Evolutionary conservation across 2,329 filamentous ascomycete species (phyloP).

Genomic region (Aspergillus persii): DNA sequence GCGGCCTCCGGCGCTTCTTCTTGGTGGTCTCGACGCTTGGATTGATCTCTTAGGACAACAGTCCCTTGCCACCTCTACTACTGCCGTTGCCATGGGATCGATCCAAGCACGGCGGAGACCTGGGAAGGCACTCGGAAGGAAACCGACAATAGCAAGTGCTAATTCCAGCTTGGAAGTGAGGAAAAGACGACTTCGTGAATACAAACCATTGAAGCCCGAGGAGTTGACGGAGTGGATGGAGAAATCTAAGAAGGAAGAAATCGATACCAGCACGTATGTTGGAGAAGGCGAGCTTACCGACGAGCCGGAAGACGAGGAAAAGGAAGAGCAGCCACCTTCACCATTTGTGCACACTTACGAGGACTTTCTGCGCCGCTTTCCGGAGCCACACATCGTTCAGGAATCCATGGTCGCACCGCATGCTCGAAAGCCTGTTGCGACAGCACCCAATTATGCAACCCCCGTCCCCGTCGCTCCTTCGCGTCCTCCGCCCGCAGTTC

Average conservation of each 20-base stretch:
- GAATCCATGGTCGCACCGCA: conserved; percentile 55
- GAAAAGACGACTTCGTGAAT: conserved; percentile 57
- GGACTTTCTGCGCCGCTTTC: conserved; percentile 80
- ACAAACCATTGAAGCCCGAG: conserved; percentile 72
- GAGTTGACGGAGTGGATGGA: conserved; percentile 81
- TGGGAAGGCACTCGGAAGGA: conserved; percentile 51
- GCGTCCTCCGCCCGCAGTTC: conserved; percentile 66
- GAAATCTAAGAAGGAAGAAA: conserved; percentile 66
- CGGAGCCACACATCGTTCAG: conserved; percentile 62
- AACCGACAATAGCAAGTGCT: conserved; percentile 51
- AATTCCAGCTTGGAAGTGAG: conserved; percentile 55
- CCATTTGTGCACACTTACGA: conserved; percentile 69
- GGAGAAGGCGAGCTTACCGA: conserved; percentile 39
- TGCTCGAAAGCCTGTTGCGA: conserved; percentile 26
- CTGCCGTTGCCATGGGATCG: conserved; percentile 49
- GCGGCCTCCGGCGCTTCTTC: conserved; percentile 70
- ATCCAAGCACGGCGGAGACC: conserved; percentile 42
- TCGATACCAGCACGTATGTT: conserved; percentile 43
- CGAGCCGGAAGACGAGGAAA: conserved; percentile 44
- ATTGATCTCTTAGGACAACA: conserved; percentile 72
- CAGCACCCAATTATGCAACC: conserved; percentile 34
- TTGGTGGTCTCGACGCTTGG: conserved; percentile 86
- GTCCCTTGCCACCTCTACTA: conserved; percentile 59
- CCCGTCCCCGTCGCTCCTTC: conserved; percentile 59
- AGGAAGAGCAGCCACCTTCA: conserved; percentile 45